Conservation (phyloP, 2,329 filamentous ascomycete genomes). For the Aspergillus niger region DNA sequence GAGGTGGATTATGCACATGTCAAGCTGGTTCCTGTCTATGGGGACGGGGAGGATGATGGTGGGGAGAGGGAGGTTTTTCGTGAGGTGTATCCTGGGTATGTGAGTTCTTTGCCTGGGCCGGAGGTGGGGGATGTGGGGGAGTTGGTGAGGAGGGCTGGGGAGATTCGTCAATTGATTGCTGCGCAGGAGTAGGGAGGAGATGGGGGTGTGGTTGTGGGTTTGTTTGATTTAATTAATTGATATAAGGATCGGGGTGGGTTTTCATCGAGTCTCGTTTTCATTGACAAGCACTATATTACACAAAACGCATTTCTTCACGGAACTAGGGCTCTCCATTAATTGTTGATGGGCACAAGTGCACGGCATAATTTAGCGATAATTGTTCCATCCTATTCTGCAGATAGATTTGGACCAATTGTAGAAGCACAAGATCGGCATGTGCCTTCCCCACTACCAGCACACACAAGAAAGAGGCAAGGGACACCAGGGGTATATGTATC, state of each 20-base stretch:
- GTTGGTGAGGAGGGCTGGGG: background rate
- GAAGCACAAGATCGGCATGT: background rate
- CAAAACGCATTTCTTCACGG: conserved; percentile 1
- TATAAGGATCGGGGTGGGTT: too few relatives aligned
- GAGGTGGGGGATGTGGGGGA: background rate
- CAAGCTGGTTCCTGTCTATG: conserved; percentile 5
- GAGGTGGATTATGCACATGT: conserved; percentile 12
- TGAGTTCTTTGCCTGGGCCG: conserved; percentile 8
- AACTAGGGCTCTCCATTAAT: conserved; percentile 1
- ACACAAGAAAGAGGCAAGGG: conserved; percentile 18
- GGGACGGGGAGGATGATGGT: background rate
- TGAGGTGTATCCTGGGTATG: conserved; percentile 1
- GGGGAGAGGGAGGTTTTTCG: background rate
- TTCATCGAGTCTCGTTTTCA: conserved; percentile 2
- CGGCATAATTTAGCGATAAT: conserved; percentile 6
- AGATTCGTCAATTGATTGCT: background rate
- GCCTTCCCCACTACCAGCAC: conserved; percentile 15
- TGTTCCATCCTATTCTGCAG: conserved; percentile 34
- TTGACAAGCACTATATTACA: conserved; percentile 11
- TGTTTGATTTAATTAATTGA: too few relatives aligned
- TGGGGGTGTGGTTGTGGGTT: background rate
- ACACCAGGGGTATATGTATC: conserved; percentile 28
- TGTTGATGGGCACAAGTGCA: background rate
- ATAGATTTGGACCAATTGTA: conserved; percentile 24
- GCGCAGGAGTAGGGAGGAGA: too few relatives aligned